These are phyloP conservation scores for Silene coronaria DNA, from an alignment of 179 eudicot genomes.

Conservation along the genomic window DNA sequence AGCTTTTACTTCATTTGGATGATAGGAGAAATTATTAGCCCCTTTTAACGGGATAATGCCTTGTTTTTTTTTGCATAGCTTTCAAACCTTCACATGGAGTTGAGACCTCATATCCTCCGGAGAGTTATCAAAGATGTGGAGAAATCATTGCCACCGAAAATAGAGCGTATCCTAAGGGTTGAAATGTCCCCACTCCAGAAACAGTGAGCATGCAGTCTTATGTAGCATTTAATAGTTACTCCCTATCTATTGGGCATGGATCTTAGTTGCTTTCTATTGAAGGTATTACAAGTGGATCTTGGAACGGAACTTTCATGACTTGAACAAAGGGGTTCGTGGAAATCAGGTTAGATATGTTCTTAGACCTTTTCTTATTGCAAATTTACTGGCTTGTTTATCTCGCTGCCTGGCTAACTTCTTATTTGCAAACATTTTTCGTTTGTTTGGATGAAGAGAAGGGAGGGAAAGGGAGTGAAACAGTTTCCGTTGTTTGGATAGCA, in stretches of 20 bases:
- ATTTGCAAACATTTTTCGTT: neutral
- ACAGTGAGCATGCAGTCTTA: conserved; percentile 51
- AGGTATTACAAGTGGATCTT: conserved; percentile 99
- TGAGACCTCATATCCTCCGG: conserved; percentile 96
- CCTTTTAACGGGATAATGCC: conserved; percentile 9
- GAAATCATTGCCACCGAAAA: conserved; percentile 98
- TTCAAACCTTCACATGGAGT: conserved; percentile 94
- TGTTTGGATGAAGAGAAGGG: neutral
- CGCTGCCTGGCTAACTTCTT: neutral
- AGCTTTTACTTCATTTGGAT: neutral
- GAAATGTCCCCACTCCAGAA: conserved; percentile 99
- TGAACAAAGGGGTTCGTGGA: conserved; percentile 98
- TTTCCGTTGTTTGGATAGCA: too few species aligned
- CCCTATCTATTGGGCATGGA: neutral
- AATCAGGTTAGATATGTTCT: conserved; percentile 63
- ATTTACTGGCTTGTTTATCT: neutral
- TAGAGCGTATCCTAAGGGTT: conserved; percentile 93
- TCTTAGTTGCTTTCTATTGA: conserved; percentile 9
- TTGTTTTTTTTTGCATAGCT: conserved; percentile 47
- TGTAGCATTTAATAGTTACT: neutral
- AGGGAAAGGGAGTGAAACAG: neutral
- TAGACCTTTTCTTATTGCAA: neutral
- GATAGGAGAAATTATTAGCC: neutral
- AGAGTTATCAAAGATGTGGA: conserved; percentile 99
- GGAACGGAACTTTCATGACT: conserved; percentile 95